Evolutionary conservation across 306 rosid species (phyloP).

Genomic region (Vigna trinervia): DNA sequence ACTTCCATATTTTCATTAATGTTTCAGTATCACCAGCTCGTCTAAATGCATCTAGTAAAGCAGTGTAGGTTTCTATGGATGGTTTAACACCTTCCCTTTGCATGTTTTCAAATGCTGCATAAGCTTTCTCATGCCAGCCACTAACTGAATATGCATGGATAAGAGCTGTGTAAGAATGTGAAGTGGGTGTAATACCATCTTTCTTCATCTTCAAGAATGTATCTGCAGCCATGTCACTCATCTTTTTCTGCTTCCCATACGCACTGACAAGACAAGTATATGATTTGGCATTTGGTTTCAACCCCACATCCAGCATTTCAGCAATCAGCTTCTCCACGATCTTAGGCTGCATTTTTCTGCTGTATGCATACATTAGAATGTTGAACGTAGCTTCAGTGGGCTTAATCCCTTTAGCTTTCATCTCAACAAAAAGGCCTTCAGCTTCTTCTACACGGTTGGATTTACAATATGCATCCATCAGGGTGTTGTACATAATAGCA

Average conservation of each 20-base stretch:
- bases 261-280: conserved; percentile 90
- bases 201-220: conserved; percentile 91
- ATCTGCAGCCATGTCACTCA: conserved; percentile 92
- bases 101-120: conserved; percentile 78
- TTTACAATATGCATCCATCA: conserved; percentile 77
- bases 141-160: conserved; percentile 84
- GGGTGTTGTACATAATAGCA: conserved; percentile 80
- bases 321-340: conserved; percentile 74
- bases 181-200: conserved; percentile 77
- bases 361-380: conserved; percentile 79
- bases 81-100: conserved; percentile 72
- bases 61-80: conserved; percentile 86
- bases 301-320: conserved; percentile 83
- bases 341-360: conserved; percentile 85
- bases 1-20: conserved; percentile 83
- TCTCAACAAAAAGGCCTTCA: conserved; percentile 84
- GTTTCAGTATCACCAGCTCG: conserved; percentile 76
- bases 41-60: conserved; percentile 87
- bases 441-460: conserved; percentile 84
- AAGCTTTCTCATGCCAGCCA: conserved; percentile 95
- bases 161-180: conserved; percentile 87
- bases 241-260: conserved; percentile 77
- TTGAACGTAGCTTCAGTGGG: conserved; percentile 78
- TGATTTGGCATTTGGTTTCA: conserved; percentile 79
- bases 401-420: conserved; percentile 76